Evolutionary conservation across 495 filamentous ascomycete species (phyloP), one percentile per base, ranked within the genome.

Genomic region (Hyaloscypha hepaticicola): DNA sequence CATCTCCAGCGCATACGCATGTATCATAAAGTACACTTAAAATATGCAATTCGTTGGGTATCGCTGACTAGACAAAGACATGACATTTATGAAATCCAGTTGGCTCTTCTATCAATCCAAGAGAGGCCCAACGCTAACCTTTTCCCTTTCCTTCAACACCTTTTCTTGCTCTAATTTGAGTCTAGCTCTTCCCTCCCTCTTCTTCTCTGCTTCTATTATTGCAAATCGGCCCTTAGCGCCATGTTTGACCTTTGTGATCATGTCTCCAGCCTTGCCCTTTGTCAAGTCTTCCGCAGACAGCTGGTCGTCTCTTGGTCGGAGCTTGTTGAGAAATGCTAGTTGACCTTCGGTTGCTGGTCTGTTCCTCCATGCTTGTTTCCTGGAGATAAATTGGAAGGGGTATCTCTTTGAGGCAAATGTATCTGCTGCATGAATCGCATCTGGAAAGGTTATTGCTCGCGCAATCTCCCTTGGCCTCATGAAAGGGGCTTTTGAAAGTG

Each of bases 171-270:
- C 76, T 29, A 74, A 71, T 48, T 76, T 80, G 53, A 77, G 72
- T 33, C 58, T 70, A 55, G 75, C 73, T 65, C 73, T 79, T 61
- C 79, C 74, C 61, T 72, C 72, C 61, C 77, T 77, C 57, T 75
- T 82, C 73, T 77, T 82, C 21, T 76, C 76, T 0, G 78, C 80
- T 71, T 82, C 77, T 19, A 85, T 68, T 55, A 73, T 73, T 7
- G 83, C 76, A 69, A 89, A 94, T 41, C 84, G 81, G 12, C 89
- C 89, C 69, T 85, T 85, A 11, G 90, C 90, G 0, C 95, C 95
- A 72, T 91, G 87, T 68, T 88, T 92, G 63, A 97, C 69, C 72
- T 96, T 96, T 1, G 90, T 96, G 65, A 98, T 96, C 85, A 97
- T 92, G 77, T 99, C 95, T 22, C 82, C 82, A 33, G 95, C 96